These are phyloP conservation scores for Spizellomyces punctatus DNA, from an alignment of 192 early-diverging fungal genomes.

Conservation along the genomic window DNA sequence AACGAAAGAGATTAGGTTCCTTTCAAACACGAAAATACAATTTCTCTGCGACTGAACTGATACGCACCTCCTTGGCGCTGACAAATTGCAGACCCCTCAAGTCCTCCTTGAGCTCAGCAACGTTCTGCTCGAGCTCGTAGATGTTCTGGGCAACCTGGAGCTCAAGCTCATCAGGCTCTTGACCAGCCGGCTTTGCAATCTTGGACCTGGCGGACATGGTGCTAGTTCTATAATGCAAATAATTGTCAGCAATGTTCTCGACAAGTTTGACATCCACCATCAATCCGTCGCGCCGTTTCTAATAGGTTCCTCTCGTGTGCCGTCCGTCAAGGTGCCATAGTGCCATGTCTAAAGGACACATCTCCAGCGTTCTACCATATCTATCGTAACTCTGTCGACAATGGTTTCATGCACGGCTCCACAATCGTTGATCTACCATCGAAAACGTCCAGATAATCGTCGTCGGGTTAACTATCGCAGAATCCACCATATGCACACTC, in stretches of 20 bases:
- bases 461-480: too few species aligned
- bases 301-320: not conserved
- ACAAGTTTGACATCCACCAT: not conserved
- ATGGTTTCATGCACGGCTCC: too few species aligned
- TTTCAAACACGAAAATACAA: not conserved
- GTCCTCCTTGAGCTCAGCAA: slow-evolving; percentile 95
- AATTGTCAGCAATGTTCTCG: not conserved
- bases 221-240: not conserved
- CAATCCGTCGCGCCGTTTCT: not conserved
- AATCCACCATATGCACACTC: too few species aligned
- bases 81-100: slow-evolving; percentile 93
- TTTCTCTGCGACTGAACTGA: not conserved
- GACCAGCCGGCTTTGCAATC: slow-evolving; percentile 61
- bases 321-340: not conserved
- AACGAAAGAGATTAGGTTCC: not conserved
- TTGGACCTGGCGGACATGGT: slow-evolving; percentile 58
- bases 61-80: slow-evolving; percentile 87
- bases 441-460: too few species aligned
- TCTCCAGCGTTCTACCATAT: too few species aligned
- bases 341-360: not conserved
- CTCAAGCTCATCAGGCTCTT: slow-evolving; percentile 81
- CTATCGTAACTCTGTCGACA: too few species aligned
- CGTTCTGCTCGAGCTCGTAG: slow-evolving; percentile 93
- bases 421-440: too few species aligned
- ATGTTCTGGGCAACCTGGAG: slow-evolving; percentile 94